Base-by-base conservation (phyloP, 2,329 filamentous ascomycete species). In the Drechslerella coelobrocha region DNA sequence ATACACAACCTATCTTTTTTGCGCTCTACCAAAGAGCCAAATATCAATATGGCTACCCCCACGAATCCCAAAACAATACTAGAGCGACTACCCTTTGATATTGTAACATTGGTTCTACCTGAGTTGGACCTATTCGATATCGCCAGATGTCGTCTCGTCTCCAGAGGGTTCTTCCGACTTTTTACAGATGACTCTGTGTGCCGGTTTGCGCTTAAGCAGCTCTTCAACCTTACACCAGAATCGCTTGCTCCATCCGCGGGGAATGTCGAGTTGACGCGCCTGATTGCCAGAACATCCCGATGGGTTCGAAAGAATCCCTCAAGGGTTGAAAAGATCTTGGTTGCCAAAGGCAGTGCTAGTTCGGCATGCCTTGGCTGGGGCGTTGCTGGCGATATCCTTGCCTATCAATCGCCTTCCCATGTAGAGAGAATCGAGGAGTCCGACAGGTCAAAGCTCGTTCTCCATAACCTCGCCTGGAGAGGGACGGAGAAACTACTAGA, bases 271-370 rank as follows among this genome's bases (percentile, higher is more conserved):
- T 59, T 72, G 31, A 65, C 59, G 21, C 52, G 61, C 8, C 50
- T 72, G n/a, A 72, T 72, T 12, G 48, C 68, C 12, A 63, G 68
- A 50, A 63, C 59, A 5, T 72, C 68, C 17, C 37, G 68, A 56
- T 72, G 68, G 68, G 60, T 65, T 6, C 56, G 68, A 27, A 63
- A 65, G n/a, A 50, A 59, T 24, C 68, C 68, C n/a, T 72, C 68
- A 2, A 65, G 29, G 23, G 52, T 72, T 14, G 60, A 72, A 10
- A 63, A 52, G 23, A 24, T 72, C 14, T 39, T 63, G 17, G 68
- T 62, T 19, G 68, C 68, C 8, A 72, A 72, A 39, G 59, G 60
- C 14, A 72, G 60, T 29, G 51, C 68, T 2, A 48, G 55, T 17
- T 50, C 60, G 5, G 31, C 24, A 6, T 61, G 47, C n/a, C 17